Evolutionary conservation across 257 asterid species (phyloP).

Genomic region (Fraxinus americana): DNA sequence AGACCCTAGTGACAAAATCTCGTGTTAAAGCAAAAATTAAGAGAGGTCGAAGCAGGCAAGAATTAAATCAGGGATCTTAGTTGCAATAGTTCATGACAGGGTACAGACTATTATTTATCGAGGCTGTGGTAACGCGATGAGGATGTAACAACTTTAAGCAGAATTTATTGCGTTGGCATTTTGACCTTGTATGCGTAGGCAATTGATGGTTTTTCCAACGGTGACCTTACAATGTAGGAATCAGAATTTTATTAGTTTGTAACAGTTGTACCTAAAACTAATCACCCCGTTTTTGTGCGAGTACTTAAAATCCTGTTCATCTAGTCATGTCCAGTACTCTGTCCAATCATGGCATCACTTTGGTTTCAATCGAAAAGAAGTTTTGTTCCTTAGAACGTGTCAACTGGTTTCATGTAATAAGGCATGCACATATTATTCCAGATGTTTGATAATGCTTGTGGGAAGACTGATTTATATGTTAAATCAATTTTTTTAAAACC

Average conservation of each 20-base stretch:
- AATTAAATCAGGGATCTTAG: constrained; percentile 50
- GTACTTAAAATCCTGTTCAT: neutral
- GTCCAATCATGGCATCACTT: constrained; percentile 11
- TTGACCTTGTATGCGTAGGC: constrained; percentile 19
- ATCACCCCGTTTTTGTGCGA: neutral
- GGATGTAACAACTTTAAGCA: neutral
- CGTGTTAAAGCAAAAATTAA: constrained; percentile 84
- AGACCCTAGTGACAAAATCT: constrained; percentile 80
- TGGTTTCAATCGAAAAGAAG: constrained; percentile 21
- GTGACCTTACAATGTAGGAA: constrained; percentile 28
- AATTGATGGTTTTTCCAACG: constrained; percentile 16
- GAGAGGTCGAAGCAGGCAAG: constrained; percentile 78
- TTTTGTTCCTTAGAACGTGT: neutral
- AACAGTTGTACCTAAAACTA: constrained; percentile 14
- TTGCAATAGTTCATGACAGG: constrained; percentile 40
- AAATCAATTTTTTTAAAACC: too few species aligned
- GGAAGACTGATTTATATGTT: neutral
- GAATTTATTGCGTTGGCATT: constrained; percentile 17
- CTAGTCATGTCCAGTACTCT: neutral
- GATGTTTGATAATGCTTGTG: neutral
- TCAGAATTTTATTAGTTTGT: constrained; percentile 12
- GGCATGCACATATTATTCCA: neutral
- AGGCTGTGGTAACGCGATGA: constrained; percentile 27
- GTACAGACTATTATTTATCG: constrained; percentile 6
- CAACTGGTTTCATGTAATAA: constrained; percentile 1